Evolutionary conservation across 208 protist genomes (phyloP).

Genomic region (Acanthamoeba polyphaga): DNA sequence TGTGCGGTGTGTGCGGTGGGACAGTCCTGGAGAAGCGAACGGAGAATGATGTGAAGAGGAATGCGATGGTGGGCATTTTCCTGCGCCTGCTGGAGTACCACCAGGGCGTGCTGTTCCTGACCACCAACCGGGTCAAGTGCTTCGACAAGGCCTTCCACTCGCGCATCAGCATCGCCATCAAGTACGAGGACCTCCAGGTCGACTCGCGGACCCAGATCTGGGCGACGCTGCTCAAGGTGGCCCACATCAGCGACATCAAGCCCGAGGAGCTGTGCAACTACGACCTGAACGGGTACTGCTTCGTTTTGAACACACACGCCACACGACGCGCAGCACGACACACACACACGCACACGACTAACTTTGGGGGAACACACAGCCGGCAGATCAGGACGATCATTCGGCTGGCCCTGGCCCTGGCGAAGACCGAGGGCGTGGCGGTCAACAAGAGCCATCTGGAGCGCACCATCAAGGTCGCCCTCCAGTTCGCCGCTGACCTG

Average conservation of each 20-base stretch:
- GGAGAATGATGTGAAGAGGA: too few species aligned
- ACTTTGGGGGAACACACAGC: background rate
- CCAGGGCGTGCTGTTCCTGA: too few species aligned
- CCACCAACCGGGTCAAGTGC: too few species aligned
- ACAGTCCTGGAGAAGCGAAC: too few species aligned
- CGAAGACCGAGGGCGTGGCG: constrained; percentile 5
- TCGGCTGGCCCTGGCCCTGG: constrained; percentile 64
- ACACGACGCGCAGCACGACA: too few species aligned
- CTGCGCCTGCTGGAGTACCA: too few species aligned
- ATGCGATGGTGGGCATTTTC: too few species aligned
- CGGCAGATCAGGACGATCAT: constrained; percentile 82
- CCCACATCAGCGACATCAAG: background rate
- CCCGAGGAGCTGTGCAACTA: background rate
- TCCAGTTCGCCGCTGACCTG: background rate
- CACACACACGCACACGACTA: too few species aligned
- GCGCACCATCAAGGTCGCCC: constrained; percentile 27
- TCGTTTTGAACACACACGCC: too few species aligned
- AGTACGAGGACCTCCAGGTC: constrained; percentile 70
- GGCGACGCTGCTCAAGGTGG: constrained; percentile 69
- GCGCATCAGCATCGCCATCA: constrained; percentile 80
- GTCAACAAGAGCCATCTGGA: constrained; percentile 16
- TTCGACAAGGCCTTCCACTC: constrained; percentile 81
- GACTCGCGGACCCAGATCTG: constrained; percentile 69
- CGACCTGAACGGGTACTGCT: constrained; percentile 73
- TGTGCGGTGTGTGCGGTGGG: background rate